phyloP scores from a whole-genome alignment of 768 basidiomycete genomes.

The Phylloporus sp. region DNA sequence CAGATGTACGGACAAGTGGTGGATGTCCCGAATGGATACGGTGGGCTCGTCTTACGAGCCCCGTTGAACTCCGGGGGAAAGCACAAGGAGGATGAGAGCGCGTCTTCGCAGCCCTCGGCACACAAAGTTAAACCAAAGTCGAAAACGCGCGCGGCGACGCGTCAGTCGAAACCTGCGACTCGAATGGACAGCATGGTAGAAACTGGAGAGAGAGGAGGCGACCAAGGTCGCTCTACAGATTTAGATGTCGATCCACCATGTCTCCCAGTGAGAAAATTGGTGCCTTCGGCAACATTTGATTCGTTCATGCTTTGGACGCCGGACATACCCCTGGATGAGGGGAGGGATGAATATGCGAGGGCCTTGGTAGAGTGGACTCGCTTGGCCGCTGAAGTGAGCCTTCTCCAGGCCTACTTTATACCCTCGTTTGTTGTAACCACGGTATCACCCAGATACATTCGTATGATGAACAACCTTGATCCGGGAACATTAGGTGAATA shows the following conservation, averaged over 20 bases:
- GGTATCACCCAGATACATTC: conserved; percentile 22
- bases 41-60: conserved; percentile 55
- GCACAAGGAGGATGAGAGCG: conserved; percentile 9
- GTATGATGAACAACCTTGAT: conserved; percentile 11
- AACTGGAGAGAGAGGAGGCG: conserved; percentile 22
- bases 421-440: neutral
- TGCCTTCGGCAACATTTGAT: conserved; percentile 52
- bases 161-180: conserved; percentile 23
- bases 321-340: conserved; percentile 65
- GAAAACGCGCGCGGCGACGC: conserved; percentile 8
- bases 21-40: conserved; percentile 59
- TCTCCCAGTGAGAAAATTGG: conserved; percentile 33
- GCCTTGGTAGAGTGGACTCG: conserved; percentile 67
- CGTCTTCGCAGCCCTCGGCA: conserved; percentile 1
- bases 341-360: conserved; percentile 66
- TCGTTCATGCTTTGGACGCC: conserved; percentile 73
- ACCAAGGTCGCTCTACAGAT: conserved; percentile 14
- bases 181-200: conserved; percentile 28
- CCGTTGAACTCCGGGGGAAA: conserved; percentile 13
- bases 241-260: neutral
- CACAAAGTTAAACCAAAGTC: conserved; percentile 11
- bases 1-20: conserved; percentile 62
- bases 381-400: conserved; percentile 56
- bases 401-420: neutral
- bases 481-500: neutral